Base-by-base conservation (phyloP, 495 filamentous ascomycete genomes). In the Penicillium ochrochloron region DNA sequence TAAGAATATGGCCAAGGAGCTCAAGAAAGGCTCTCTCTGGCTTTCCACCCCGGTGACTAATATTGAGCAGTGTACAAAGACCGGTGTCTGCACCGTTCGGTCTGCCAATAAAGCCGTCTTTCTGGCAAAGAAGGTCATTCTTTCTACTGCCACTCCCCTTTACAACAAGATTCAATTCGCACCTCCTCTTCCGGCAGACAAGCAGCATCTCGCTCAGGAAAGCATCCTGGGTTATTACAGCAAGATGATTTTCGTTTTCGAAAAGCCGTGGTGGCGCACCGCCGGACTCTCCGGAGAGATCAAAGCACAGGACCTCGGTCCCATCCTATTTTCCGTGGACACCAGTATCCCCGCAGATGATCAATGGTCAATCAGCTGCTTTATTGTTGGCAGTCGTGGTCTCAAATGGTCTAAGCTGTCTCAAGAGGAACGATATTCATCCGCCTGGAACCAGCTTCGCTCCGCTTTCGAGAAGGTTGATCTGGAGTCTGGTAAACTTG, bases 291-390 rank as follows among this genome's bases (percentile, higher is more conserved):
- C 75, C 2, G 74, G 75, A 0, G 65, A 77, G 53, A 61, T 70
- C 0, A 69, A 75, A 29, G 60, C 63, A 1, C 64, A 61, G 19
- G 61, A 29, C 37, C 17, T 48, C 4, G 79, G 75, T 0, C 76
- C 78, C 0, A 67, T 75, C 6, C 41, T 71, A 0, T 71, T 81
- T 29, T 72, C 69, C 3, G 66, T 76, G 27, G 80, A 83, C 42
- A 78, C 75, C 1, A 75, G 70, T 35, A 67, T 66, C 14, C 66
- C 67, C 4, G 64, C 67, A 0, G 70, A 75, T 19, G 61, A 60
- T 0, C 72, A 78, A 42, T 80, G 70, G 64, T 74, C 75, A 0
- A 66, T 82, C 2, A 80, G 71, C 3, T 82, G 78, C 41, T 81
- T 81, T 41, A 39, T 79, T 0, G 71, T 66, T 17, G 81, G 73